These are phyloP conservation scores for Pyrus hybrid DNA, from an alignment of 331 rosid genomes.

Conservation along the genomic window DNA sequence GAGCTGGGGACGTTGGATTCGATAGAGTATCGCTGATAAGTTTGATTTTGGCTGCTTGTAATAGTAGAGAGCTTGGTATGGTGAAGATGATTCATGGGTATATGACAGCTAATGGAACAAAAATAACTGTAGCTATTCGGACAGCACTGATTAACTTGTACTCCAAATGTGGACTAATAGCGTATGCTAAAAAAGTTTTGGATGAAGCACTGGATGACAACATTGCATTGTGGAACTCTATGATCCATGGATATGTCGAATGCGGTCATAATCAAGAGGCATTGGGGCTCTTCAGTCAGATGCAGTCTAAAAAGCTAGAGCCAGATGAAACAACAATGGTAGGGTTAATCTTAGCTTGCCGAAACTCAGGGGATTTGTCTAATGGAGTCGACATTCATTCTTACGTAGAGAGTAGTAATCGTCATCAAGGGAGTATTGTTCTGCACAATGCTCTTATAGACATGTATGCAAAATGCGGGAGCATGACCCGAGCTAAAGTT, in stretches of 20 bases:
- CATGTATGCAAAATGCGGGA: slow-evolving; percentile 28
- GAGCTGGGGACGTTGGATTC: not conserved
- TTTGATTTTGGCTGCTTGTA: slow-evolving; percentile 10
- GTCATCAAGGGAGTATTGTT: slow-evolving; percentile 6
- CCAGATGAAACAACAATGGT: slow-evolving; percentile 19
- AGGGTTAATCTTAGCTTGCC: slow-evolving; percentile 19
- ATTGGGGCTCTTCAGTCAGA: slow-evolving; percentile 3
- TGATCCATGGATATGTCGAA: slow-evolving; percentile 12
- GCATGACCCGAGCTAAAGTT: slow-evolving; percentile 18
- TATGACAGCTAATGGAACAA: slow-evolving; percentile 5
- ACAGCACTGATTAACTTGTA: slow-evolving; percentile 8
- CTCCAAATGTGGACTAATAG: slow-evolving; percentile 5
- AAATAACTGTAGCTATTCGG: not conserved
- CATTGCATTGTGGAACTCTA: slow-evolving; percentile 16
- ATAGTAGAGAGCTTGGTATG: slow-evolving; percentile 4
- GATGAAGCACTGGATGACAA: not conserved
- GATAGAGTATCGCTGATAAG: slow-evolving; percentile 10
- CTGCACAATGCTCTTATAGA: slow-evolving; percentile 25
- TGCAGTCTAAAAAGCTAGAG: slow-evolving; percentile 2
- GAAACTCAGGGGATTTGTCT: slow-evolving; percentile 10
- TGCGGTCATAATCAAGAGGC: slow-evolving; percentile 6
- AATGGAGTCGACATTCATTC: slow-evolving; percentile 11
- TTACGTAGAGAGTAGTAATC: not conserved
- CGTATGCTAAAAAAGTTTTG: slow-evolving; percentile 8
- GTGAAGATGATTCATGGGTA: slow-evolving; percentile 13